These are phyloP conservation scores for Moesziomyces aphidis DNA, from an alignment of 1,284 basidiomycete species.

Conservation along the genomic window DNA sequence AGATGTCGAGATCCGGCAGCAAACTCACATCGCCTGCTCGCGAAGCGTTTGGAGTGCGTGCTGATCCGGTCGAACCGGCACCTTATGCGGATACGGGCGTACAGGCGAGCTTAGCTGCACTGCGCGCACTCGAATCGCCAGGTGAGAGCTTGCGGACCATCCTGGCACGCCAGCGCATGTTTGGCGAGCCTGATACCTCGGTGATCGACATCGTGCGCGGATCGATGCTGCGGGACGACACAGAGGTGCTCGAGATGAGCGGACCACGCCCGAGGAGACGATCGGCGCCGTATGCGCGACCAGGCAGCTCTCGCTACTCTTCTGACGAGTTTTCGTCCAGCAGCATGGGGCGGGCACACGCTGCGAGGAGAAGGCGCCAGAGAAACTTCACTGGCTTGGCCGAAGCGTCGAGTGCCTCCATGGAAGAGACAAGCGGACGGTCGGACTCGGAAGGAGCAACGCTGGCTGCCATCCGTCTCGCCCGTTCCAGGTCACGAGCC, in stretches of 20 bases:
- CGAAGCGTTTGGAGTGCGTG: background rate
- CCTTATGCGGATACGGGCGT: conserved; percentile 43
- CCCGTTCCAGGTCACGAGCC: background rate
- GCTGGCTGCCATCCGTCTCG: conserved; percentile 11
- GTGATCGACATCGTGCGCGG: conserved; percentile 12
- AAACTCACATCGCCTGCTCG: background rate
- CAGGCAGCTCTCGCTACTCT: conserved; percentile 4
- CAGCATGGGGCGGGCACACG: conserved; percentile 8
- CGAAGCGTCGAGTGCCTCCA: conserved; percentile 13
- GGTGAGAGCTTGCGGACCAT: conserved; percentile 34
- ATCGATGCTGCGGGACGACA: conserved; percentile 3
- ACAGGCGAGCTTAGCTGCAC: conserved; percentile 39
- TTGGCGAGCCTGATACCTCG: conserved; percentile 25
- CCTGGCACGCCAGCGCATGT: conserved; percentile 33
- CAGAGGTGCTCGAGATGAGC: conserved; percentile 6
- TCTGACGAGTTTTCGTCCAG: conserved; percentile 37
- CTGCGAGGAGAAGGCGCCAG: conserved; percentile 8
- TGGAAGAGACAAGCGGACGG: conserved; percentile 17
- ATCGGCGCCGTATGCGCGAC: conserved; percentile 21
- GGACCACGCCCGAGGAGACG: conserved; percentile 28
- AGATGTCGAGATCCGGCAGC: conserved; percentile 15
- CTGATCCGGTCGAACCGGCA: conserved; percentile 8
- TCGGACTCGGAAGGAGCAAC: conserved; percentile 17
- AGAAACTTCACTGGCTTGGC: conserved; percentile 18
- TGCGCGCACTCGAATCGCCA: conserved; percentile 37